Evolutionary conservation across 768 basidiomycete species (phyloP).

Genomic region (Suillus lakei): DNA sequence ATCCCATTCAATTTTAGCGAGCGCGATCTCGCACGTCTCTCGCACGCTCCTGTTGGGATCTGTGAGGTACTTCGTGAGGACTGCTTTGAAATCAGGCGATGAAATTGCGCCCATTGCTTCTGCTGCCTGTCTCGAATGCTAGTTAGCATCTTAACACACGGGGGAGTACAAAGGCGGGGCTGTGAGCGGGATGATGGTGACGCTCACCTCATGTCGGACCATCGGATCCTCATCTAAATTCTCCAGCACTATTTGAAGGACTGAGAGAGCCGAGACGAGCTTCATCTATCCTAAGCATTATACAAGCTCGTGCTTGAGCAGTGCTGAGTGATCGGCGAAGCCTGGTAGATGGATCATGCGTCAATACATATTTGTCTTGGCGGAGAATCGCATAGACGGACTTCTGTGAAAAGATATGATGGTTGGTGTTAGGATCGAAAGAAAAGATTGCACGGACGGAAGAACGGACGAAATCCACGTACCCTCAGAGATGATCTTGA

Average conservation of each 20-base stretch:
- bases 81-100: slow-evolving; percentile 60
- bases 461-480: slow-evolving; percentile 11
- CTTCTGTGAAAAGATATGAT: background rate
- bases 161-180: background rate
- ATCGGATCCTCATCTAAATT: slow-evolving; percentile 83
- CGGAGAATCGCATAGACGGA: background rate
- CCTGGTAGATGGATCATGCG: slow-evolving; percentile 47
- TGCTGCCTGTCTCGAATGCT: slow-evolving; percentile 69
- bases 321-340: slow-evolving; percentile 83
- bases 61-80: slow-evolving; percentile 71
- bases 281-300: slow-evolving; percentile 97
- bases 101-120: slow-evolving; percentile 98
- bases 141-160: slow-evolving; percentile 11
- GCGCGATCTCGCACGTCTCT: slow-evolving; percentile 97
- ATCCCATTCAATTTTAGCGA: slow-evolving; percentile 95
- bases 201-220: slow-evolving; percentile 92
- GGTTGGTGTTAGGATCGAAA: background rate
- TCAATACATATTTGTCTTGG: background rate
- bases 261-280: slow-evolving; percentile 70
- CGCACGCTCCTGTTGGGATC: slow-evolving; percentile 79
- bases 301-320: slow-evolving; percentile 96
- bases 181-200: slow-evolving; percentile 5
- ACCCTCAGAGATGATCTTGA: slow-evolving; percentile 89
- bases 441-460: slow-evolving; percentile 11
- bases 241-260: slow-evolving; percentile 76